Percentiles rank a stretch among this genome's conserved stretches.
Evolutionary conservation across 768 basidiomycete species (phyloP).

Genomic region (Collybia nuda): DNA sequence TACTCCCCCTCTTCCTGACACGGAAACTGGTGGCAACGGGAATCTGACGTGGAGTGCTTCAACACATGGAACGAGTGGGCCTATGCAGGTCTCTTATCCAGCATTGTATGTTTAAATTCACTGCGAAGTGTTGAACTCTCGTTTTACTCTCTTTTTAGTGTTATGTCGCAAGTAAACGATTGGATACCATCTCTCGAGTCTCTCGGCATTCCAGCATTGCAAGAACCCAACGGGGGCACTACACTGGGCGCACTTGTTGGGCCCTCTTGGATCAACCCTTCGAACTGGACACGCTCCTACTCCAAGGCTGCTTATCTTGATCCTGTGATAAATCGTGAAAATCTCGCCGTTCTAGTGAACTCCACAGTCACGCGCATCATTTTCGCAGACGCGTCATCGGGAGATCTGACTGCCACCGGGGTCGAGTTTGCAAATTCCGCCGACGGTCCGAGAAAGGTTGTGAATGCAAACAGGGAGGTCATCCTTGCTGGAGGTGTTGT

Average conservation of each 20-base stretch:
- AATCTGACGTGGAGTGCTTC: conserved; percentile 39
- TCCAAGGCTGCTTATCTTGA: conserved; percentile 59
- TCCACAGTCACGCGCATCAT: conserved; percentile 58
- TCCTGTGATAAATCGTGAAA: conserved; percentile 57
- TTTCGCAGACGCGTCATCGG: conserved; percentile 32
- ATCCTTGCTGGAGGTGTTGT: conserved; percentile 44
- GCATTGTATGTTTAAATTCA: conserved; percentile 13
- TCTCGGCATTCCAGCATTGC: conserved; percentile 38
- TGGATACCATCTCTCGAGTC: conserved; percentile 54
- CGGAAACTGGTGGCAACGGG: conserved; percentile 26
- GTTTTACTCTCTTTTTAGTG: conserved; percentile 38
- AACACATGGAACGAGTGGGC: conserved; percentile 49
- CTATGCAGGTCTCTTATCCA: conserved; percentile 26
- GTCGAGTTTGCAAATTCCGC: conserved; percentile 44
- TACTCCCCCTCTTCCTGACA: conserved; percentile 38
- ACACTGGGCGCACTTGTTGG: conserved; percentile 55
- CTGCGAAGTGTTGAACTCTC: conserved; percentile 3
- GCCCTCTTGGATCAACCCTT: conserved; percentile 58
- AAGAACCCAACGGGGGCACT: conserved; percentile 46
- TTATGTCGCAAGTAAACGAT: conserved; percentile 40
- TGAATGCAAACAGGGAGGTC: conserved; percentile 44
- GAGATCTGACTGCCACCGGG: conserved; percentile 44
- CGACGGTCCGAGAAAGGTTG: conserved; percentile 4
- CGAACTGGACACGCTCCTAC: conserved; percentile 63
- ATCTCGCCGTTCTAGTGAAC: conserved; percentile 62